phyloP scores from a whole-genome alignment of 768 basidiomycete genomes.

The Tubosaeta sp. region DNA sequence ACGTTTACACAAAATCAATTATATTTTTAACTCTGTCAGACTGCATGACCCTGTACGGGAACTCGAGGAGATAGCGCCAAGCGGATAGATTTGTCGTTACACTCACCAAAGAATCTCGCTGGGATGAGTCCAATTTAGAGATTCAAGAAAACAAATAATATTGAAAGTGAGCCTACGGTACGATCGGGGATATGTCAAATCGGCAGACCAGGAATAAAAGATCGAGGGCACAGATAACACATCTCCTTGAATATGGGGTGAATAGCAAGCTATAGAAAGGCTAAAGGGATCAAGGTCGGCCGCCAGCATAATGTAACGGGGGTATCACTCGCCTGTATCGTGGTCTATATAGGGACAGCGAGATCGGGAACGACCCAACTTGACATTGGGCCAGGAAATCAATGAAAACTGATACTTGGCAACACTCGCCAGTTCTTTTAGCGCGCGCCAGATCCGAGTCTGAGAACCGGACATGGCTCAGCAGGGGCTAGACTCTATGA shows the following conservation, averaged over 20 bases:
- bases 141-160: slow-evolving; percentile 1
- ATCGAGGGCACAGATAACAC: not conserved
- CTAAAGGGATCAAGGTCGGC: slow-evolving; percentile 2
- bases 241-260: not conserved
- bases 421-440: slow-evolving; percentile 10
- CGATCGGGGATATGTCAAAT: not conserved
- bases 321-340: slow-evolving; percentile 21
- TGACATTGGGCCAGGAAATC: slow-evolving; percentile 10
- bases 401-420: slow-evolving; percentile 15
- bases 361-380: slow-evolving; percentile 12
- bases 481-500: not conserved
- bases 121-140: not conserved
- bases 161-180: slow-evolving; percentile 3
- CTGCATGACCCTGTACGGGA: not conserved
- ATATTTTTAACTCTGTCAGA: not conserved
- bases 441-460: slow-evolving; percentile 16
- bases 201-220: not conserved
- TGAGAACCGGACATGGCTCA: slow-evolving; percentile 3
- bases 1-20: too few relatives aligned
- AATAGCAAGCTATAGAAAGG: slow-evolving; percentile 12
- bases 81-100: not conserved
- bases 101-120: slow-evolving; percentile 6
- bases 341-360: slow-evolving; percentile 15
- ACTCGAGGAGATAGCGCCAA: not conserved
- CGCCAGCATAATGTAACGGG: not conserved